Base-by-base conservation (phyloP, 2,329 filamentous ascomycete genomes). In the Fusarium setosum region DNA sequence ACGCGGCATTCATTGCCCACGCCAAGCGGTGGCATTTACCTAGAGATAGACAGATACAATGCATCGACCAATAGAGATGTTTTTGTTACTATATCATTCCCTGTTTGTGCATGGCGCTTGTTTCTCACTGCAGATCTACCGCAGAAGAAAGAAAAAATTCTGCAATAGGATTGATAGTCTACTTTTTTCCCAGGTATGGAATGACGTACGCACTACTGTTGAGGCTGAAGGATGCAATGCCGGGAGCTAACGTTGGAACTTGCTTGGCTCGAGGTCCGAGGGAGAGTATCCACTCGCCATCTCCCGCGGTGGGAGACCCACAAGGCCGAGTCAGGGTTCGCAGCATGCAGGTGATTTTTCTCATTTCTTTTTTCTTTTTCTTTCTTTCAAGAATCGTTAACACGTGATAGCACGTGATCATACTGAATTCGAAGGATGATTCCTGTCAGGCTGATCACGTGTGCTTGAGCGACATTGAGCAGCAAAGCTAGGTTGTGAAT, bases 281-380 rank as follows among this genome's bases (percentile, higher is more conserved):
- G 26, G 37, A 21, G 20, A 11, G 23, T 29, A 20, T 15, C 48
- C 48, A 51, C 48, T 51, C 12, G 9, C 26, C 34, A 51, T 20
- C 37, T 51, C 34, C 48, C 48, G 48, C n/a, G n/a, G n/a, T n/a
- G n/a, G 8, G 9, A n/a, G 50, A 20, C 31, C 50, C 60, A 56
- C 56, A 60, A 53, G 51, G 56, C n/a, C 56, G 60, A 56, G 60
- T 47, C 60, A 63, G 50, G 56, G 40, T 51, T 59, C 44, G 45
- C 31, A 34, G 54, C 41, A 52, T 29, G 54, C 32, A 53, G 18
- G 24, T 2, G 10, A 32, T 23, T 49, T 32, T 35, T 12, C 8
- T 32, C 17, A 15, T 48, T 24, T 49, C 15, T 35, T 35, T 48
- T 48, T 35, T 13, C 23, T 35, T 4, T 6, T 34, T 6, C 13